Evolutionary conservation across 192 early-diverging fungal species (phyloP).

Genomic region (Umbelopsis isabellina): DNA sequence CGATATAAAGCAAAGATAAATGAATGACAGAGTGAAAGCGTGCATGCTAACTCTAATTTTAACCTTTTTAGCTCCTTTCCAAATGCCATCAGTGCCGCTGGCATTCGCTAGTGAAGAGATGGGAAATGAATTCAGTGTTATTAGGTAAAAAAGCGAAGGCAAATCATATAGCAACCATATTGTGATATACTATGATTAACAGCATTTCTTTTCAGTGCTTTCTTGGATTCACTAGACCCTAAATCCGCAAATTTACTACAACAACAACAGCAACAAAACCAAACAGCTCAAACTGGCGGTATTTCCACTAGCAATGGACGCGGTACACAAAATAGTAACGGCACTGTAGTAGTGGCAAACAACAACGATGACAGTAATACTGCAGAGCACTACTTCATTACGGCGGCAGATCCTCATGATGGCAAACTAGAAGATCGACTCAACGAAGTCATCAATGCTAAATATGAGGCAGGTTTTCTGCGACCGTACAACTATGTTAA

Average conservation of each 20-base stretch:
- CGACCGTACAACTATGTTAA: conserved; percentile 98
- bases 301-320: conserved; percentile 20
- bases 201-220: not conserved
- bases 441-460: conserved; percentile 91
- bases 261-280: conserved; percentile 23
- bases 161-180: not conserved
- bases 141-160: conserved; percentile 32
- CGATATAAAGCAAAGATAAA: too few species aligned
- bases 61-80: conserved; percentile 18
- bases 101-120: conserved; percentile 69
- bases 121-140: conserved; percentile 76
- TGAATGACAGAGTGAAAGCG: too few species aligned
- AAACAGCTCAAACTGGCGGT: not conserved
- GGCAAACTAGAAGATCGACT: conserved; percentile 86
- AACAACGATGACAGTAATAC: conserved; percentile 49
- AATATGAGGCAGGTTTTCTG: conserved; percentile 93
- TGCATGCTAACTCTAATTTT: not conserved
- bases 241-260: conserved; percentile 7
- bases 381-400: conserved; percentile 89
- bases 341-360: conserved; percentile 33
- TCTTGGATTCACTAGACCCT: conserved; percentile 18
- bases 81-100: conserved; percentile 46
- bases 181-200: not conserved
- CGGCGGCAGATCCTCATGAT: conserved; percentile 90
- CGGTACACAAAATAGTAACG: conserved; percentile 3